Evolutionary conservation across 1,139 yeast species (phyloP).

Genomic region (Lodderomyces jiufengensis): DNA sequence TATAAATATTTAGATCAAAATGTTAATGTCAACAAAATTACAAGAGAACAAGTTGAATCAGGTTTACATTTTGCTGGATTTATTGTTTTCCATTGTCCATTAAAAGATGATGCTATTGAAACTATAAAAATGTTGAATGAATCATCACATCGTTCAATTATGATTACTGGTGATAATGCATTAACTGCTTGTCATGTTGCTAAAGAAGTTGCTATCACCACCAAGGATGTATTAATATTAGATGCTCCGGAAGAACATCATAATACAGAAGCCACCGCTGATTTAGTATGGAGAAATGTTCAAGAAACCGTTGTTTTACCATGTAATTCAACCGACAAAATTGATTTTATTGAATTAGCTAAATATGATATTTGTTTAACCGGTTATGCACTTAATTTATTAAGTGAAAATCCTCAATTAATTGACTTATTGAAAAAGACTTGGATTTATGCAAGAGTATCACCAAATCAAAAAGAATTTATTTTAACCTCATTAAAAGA

Average conservation of each 20-base stretch:
- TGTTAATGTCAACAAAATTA: slow-evolving; percentile 48
- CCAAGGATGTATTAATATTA: slow-evolving; percentile 73
- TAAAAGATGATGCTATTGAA: slow-evolving; percentile 88
- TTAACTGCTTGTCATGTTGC: slow-evolving; percentile 98
- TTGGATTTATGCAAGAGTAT: slow-evolving; percentile 98
- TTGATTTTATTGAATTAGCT: slow-evolving; percentile 58
- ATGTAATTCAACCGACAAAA: slow-evolving; percentile 55
- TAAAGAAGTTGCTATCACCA: slow-evolving; percentile 83
- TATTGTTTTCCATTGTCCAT: slow-evolving; percentile 94
- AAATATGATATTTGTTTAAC: slow-evolving; percentile 87
- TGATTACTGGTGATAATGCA: slow-evolving; percentile 99
- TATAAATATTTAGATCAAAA: slow-evolving; percentile 65
- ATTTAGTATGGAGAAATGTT: slow-evolving; percentile 80
- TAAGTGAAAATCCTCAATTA: slow-evolving; percentile 63
- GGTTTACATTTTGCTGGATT: slow-evolving; percentile 84
- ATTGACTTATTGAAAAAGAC: slow-evolving; percentile 76
- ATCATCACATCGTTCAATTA: slow-evolving; percentile 89
- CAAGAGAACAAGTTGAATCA: slow-evolving; percentile 74
- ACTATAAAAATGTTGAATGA: slow-evolving; percentile 91
- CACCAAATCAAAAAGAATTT: slow-evolving; percentile 93
- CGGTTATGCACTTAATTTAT: slow-evolving; percentile 78
- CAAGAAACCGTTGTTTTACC: slow-evolving; percentile 74
- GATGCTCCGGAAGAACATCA: slow-evolving; percentile 78
- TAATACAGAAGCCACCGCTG: slow-evolving; percentile 47
- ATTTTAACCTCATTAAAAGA: slow-evolving; percentile 79